These are phyloP conservation scores for Danielia reshetovae DNA, from an alignment of 805 yeast genomes.

Conservation along the genomic window DNA sequence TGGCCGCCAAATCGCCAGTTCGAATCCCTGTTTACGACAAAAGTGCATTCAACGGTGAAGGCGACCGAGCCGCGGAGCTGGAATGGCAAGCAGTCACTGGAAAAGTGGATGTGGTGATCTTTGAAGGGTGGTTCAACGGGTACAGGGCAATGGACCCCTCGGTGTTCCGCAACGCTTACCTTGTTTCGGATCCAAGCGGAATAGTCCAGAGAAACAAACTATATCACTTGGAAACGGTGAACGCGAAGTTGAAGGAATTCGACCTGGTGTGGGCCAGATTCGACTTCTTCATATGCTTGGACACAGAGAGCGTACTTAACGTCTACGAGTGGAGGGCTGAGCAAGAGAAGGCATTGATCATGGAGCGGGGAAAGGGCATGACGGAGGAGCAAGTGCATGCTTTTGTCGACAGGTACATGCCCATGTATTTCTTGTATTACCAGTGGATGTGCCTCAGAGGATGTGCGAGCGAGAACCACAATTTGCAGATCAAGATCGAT, in stretches of 20 bases:
- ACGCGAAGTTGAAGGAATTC: slow-evolving; percentile 51
- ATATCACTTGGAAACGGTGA: slow-evolving; percentile 39
- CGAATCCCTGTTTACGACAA: slow-evolving; percentile 75
- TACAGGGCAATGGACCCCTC: slow-evolving; percentile 37
- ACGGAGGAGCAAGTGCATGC: slow-evolving; percentile 58
- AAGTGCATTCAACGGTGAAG: slow-evolving; percentile 64
- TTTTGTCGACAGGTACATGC: slow-evolving; percentile 85
- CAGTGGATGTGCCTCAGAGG: slow-evolving; percentile 32
- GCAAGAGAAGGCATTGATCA: slow-evolving; percentile 63
- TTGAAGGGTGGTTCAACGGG: slow-evolving; percentile 97
- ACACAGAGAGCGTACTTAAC: slow-evolving; percentile 54
- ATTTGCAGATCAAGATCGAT: slow-evolving; percentile 16
- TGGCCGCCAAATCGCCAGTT: slow-evolving; percentile 22
- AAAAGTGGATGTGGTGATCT: slow-evolving; percentile 60
- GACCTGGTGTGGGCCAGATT: slow-evolving; percentile 52
- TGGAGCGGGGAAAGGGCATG: slow-evolving; percentile 70
- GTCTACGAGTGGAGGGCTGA: slow-evolving; percentile 79
- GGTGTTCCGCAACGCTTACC: slow-evolving; percentile 18
- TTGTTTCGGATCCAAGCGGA: slow-evolving; percentile 16
- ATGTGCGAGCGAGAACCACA: slow-evolving; percentile 6
- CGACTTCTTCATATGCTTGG: slow-evolving; percentile 57
- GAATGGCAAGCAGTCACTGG: slow-evolving; percentile 33
- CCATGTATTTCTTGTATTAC: slow-evolving; percentile 72
- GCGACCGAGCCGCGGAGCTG: slow-evolving; percentile 56
- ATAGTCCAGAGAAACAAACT: slow-evolving; percentile 19